Conservation (phyloP, 495 filamentous ascomycete genomes). For the Penicillium waksmanii region DNA sequence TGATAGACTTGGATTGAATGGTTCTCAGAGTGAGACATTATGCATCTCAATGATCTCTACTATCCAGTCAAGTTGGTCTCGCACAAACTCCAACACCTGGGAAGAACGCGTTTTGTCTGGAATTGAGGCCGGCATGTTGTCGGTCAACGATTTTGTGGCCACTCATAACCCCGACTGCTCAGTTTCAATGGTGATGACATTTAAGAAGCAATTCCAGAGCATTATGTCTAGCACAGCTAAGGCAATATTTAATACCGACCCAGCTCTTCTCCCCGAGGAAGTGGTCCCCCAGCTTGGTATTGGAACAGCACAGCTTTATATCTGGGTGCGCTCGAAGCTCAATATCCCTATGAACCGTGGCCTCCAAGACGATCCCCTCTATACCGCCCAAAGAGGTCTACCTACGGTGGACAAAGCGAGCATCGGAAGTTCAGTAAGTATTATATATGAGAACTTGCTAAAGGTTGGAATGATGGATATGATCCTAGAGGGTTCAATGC, state of each 20-base stretch:
- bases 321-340: slow-evolving; percentile 20
- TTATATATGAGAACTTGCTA: slow-evolving; percentile 21
- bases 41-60: slow-evolving; percentile 9
- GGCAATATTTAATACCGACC: slow-evolving; percentile 14
- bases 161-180: slow-evolving; percentile 10
- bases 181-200: slow-evolving; percentile 5
- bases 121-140: slow-evolving; percentile 14
- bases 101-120: slow-evolving; percentile 17
- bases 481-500: slow-evolving; percentile 5
- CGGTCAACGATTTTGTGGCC: slow-evolving; percentile 14
- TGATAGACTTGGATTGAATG: slow-evolving; percentile 13
- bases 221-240: slow-evolving; percentile 11
- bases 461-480: slow-evolving; percentile 19
- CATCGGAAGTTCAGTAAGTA: slow-evolving; percentile 19
- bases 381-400: slow-evolving; percentile 18
- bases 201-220: slow-evolving; percentile 16
- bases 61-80: slow-evolving; percentile 18
- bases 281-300: slow-evolving; percentile 15
- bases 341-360: slow-evolving; percentile 18
- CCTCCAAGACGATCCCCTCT: slow-evolving; percentile 24
- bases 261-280: slow-evolving; percentile 10
- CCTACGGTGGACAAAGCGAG: slow-evolving; percentile 15
- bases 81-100: slow-evolving; percentile 23
- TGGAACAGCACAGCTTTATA: slow-evolving; percentile 19
- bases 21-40: slow-evolving; percentile 7